Evolutionary conservation across 2,329 filamentous ascomycete species (phyloP).

Genomic region (Nemania sp.): DNA sequence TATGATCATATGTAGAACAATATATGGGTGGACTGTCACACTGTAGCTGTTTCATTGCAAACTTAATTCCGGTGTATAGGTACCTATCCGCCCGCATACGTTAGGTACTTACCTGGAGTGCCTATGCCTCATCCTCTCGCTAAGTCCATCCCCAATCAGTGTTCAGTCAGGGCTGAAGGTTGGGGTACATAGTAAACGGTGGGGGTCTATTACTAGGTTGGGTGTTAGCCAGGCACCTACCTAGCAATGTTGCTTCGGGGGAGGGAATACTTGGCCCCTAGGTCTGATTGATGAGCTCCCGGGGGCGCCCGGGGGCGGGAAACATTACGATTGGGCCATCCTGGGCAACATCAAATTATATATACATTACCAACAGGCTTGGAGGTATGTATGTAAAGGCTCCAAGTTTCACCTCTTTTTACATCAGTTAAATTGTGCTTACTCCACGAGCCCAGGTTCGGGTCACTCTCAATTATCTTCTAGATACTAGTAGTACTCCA

Average conservation of each 20-base stretch:
- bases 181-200: constrained; percentile 30
- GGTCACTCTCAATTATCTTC: too few species aligned
- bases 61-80: not conserved
- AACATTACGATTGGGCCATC: constrained; percentile 18
- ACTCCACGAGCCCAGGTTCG: too few species aligned
- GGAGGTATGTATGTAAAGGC: too few species aligned
- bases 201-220: constrained; percentile 6
- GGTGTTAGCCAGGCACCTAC: constrained; percentile 7
- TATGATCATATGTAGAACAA: not conserved
- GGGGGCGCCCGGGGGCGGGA: constrained; percentile 6
- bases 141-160: too few species aligned
- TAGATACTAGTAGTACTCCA: too few species aligned
- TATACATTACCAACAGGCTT: too few species aligned
- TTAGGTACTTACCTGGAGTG: not conserved
- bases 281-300: not conserved
- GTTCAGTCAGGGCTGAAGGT: constrained; percentile 13
- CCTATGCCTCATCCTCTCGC: too few species aligned
- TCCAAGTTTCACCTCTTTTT: too few species aligned
- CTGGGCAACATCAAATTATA: constrained; percentile 2
- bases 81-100: not conserved
- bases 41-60: not conserved
- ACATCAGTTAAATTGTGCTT: too few species aligned
- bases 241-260: not conserved
- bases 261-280: not conserved
- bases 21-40: not conserved